Base-by-base conservation (phyloP, 768 basidiomycete species). In the Mycena indigotica region DNA sequence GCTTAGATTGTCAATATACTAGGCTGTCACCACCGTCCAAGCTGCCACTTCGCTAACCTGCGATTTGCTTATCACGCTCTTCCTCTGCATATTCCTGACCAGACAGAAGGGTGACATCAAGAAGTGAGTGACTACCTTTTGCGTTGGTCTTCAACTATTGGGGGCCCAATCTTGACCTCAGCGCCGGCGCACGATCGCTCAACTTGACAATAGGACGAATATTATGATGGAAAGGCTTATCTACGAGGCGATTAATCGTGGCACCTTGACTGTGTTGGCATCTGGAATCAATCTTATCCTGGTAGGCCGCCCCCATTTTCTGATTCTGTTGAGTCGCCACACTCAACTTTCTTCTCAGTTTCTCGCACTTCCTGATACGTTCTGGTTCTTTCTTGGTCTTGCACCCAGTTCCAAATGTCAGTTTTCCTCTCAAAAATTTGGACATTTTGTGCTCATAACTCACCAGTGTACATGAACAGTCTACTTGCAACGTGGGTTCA, bases 401-500 rank as follows among this genome's bases (percentile, higher is more conserved):
- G 56, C 60, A 17, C 60, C 56, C 4, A 53, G 45, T 40, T 56
- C 50, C 17, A 61, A 61, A 44, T 29, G 60, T 61, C 4, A 4
- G 55, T 56, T 4, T n/a, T 13, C 1, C 24, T 28, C 3, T 28
- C 46, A 5, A 21, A 13, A 2, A 15, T n/a, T n/a, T 1, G 13
- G 16, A 32, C 35, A 16, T 1, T 28, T 38, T 28, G 19, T 2
- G 25, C 13, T 28, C 13, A 50, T 24, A 32, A 1, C 3, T n/a
- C n/a, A n/a, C n/a, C 10, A 61, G 60, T 57, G 4, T 61, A 61
- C 40, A 57, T 57, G 60, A 61, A 61, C 26, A 61, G 60, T 44
- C 56, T 61, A 56, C 29, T 61, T 10, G 45, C 60, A 15, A 61
- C 56, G 60, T 61, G 28, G 4, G 55, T 41, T 6, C 21, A n/a